These are phyloP conservation scores for Paramecium pentaurelia DNA, from an alignment of 73 alveolate genomes.

Conservation along the genomic window DNA sequence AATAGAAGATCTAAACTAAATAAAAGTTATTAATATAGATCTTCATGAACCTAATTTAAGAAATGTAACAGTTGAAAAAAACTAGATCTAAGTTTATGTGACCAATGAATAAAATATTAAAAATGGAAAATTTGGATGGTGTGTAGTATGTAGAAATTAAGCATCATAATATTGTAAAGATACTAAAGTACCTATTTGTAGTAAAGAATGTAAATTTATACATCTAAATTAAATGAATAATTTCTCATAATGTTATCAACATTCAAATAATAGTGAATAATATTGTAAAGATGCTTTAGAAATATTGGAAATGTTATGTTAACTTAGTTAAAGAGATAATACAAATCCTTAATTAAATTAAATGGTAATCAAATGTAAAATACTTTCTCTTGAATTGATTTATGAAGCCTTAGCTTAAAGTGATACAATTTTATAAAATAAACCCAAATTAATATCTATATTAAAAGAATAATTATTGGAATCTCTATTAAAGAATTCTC, in stretches of 20 bases:
- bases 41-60: not conserved
- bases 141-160: slow-evolving; percentile 61
- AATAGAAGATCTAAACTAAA: not conserved
- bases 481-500: slow-evolving; percentile 84
- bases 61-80: not conserved
- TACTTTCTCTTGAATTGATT: slow-evolving; percentile 89
- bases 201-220: slow-evolving; percentile 57
- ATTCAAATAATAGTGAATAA: not conserved
- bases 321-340: slow-evolving; percentile 44
- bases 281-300: slow-evolving; percentile 45
- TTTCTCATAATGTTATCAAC: not conserved
- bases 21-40: not conserved
- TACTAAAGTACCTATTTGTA: slow-evolving; percentile 63
- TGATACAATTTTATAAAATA: slow-evolving; percentile 75
- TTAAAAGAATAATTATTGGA: slow-evolving; percentile 86
- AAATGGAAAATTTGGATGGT: slow-evolving; percentile 68
- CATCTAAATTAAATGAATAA: slow-evolving; percentile 48
- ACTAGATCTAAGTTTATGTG: slow-evolving; percentile 58
- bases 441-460: slow-evolving; percentile 80
- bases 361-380: slow-evolving; percentile 71
- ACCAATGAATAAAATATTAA: slow-evolving; percentile 80
- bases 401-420: slow-evolving; percentile 86
- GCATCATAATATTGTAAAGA: slow-evolving; percentile 63
- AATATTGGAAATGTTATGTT: slow-evolving; percentile 37
- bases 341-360: not conserved